A percentile compares a stretch with the other conserved stretches of the same genome.
Evolutionary conservation across 257 asterid species (phyloP).

Genomic region (Solanum chilense): DNA sequence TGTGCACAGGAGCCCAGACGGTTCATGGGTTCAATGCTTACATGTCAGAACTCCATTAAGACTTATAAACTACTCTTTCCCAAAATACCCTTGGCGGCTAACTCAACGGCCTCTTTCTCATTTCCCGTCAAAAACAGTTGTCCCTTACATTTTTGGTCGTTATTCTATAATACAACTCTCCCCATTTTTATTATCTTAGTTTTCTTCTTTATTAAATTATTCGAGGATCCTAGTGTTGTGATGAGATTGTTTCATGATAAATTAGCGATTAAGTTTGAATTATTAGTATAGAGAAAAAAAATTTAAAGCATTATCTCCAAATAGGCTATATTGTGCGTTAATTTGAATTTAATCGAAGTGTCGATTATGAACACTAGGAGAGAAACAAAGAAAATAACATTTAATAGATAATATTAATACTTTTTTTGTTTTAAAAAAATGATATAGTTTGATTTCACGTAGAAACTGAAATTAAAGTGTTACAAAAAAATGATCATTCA

Average conservation of each 20-base stretch:
- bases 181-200: not conserved
- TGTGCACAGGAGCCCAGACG: constrained; percentile 29
- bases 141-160: constrained; percentile 1
- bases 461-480: too few relatives aligned
- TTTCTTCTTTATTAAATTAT: not conserved
- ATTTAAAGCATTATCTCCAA: fast-evolving
- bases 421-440: too few relatives aligned
- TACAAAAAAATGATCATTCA: too few relatives aligned
- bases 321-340: fast-evolving
- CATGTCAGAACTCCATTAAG: not conserved
- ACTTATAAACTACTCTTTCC: constrained; percentile 3
- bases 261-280: too few relatives aligned
- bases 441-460: too few relatives aligned
- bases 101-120: constrained; percentile 28
- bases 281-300: too few relatives aligned
- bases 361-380: fast-evolving
- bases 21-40: constrained; percentile 3
- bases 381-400: too few relatives aligned
- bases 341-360: fast-evolving
- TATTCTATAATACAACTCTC: constrained; percentile 1
- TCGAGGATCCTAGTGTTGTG: fast-evolving
- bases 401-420: too few relatives aligned
- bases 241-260: too few relatives aligned
- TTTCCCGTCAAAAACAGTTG: constrained; percentile 25
- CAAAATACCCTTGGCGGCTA: constrained; percentile 16